A percentile compares a stretch with the other conserved stretches of the same genome.
Conservation (phyloP, 352 stramenopile species). For the Porosira glacialis region DNA sequence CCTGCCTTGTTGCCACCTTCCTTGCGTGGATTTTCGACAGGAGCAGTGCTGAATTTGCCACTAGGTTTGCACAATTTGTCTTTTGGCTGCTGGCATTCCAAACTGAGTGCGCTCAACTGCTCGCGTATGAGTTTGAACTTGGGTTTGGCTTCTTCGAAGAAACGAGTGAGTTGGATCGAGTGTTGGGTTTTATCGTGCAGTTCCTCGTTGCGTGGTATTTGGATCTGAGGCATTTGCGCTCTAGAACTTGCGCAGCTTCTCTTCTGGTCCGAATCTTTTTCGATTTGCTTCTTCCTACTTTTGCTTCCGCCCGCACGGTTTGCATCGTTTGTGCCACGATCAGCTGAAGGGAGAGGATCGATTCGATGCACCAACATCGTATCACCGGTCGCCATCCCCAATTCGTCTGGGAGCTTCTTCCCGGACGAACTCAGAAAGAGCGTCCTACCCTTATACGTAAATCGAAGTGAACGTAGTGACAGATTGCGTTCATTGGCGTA, state of each 20-base stretch:
- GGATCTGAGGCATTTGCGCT: no score
- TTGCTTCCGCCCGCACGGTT: neutral
- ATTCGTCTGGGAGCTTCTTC: neutral
- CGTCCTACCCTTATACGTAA: neutral
- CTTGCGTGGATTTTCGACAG: neutral
- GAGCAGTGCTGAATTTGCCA: neutral
- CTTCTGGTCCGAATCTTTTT: neutral
- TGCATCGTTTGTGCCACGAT: neutral
- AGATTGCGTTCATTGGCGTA: neutral
- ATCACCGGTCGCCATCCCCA: neutral
- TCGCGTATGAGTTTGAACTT: slow-evolving; percentile 4
- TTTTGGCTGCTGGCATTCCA: slow-evolving; percentile 1
- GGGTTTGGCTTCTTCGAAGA: neutral
- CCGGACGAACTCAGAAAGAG: slow-evolving; percentile 2
- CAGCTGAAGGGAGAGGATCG: neutral
- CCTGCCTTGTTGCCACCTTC: neutral
- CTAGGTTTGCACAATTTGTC: neutral
- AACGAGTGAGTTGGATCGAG: neutral
- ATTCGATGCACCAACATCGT: neutral
- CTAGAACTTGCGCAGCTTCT: neutral
- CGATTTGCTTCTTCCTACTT: neutral
- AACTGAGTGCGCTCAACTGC: neutral
- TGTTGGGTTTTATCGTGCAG: neutral
- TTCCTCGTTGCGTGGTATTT: no score
- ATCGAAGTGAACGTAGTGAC: neutral